A percentile compares a stretch with the other conserved stretches of the same genome.
Conservation (phyloP, 2,329 filamentous ascomycete species). For the Trichoderma simmonsii region DNA sequence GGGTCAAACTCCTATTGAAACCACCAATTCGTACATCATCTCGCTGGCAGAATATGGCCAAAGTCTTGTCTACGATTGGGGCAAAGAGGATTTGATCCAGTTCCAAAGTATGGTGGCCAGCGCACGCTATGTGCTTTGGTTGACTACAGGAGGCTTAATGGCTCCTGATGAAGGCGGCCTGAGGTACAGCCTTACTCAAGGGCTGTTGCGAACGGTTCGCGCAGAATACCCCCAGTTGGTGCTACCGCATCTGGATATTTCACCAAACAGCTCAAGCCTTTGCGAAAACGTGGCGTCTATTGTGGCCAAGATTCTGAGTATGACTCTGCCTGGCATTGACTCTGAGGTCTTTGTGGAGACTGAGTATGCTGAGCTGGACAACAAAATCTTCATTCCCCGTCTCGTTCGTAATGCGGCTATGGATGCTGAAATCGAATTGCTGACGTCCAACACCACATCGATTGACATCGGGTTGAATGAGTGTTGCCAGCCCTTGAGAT, state of each 20-base stretch:
- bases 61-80: not conserved
- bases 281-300: not conserved
- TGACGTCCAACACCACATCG: not conserved
- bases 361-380: not conserved
- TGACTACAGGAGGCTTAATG: not conserved
- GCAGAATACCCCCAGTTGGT: not conserved
- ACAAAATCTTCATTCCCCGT: not conserved
- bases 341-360: not conserved
- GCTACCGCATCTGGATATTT: not conserved
- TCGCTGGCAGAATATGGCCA: not conserved
- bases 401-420: not conserved
- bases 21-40: not conserved
- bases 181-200: not conserved
- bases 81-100: not conserved
- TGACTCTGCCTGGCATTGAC: not conserved
- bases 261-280: not conserved
- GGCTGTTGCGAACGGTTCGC: not conserved
- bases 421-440: not conserved
- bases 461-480: not conserved
- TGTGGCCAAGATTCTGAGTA: not conserved
- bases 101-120: not conserved
- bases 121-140: not conserved
- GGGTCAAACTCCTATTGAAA: not conserved
- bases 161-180: not conserved
- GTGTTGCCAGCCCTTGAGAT: not conserved